Conservation (phyloP, 1,284 basidiomycete species). For the Hypsizygus ulmarius region DNA sequence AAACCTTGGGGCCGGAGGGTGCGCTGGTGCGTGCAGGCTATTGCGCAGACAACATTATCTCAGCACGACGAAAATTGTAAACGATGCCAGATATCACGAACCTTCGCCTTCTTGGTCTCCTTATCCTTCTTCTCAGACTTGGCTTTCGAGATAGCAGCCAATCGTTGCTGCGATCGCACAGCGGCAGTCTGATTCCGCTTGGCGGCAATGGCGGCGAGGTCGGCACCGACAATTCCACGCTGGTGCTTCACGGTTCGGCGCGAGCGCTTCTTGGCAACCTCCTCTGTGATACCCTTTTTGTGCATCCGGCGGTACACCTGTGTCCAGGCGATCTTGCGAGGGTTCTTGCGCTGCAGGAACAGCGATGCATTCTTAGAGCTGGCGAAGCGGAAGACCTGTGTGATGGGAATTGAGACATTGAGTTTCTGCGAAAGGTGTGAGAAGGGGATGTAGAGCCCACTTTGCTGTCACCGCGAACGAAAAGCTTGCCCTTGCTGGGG, state of each 20-base stretch:
- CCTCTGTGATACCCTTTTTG: conserved; percentile 99
- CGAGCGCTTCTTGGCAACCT: conserved; percentile 98
- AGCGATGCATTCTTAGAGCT: conserved; percentile 92
- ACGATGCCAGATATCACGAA: conserved; percentile 35
- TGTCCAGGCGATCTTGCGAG: conserved; percentile 99
- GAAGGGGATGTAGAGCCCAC: conserved; percentile 43
- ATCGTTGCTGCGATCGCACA: conserved; percentile 78
- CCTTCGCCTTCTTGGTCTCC: conserved; percentile 91
- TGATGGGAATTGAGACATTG: conserved; percentile 2
- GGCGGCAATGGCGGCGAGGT: conserved; percentile 87
- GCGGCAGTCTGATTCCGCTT: conserved; percentile 90
- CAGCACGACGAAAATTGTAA: neutral
- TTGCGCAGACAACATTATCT: neutral
- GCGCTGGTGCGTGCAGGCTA: conserved; percentile 46
- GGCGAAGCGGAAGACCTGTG: conserved; percentile 89
- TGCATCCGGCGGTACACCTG: conserved; percentile 97
- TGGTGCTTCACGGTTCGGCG: conserved; percentile 97
- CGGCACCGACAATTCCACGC: conserved; percentile 97
- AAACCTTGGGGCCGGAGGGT: conserved; percentile 76
- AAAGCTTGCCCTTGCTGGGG: conserved; percentile 93
- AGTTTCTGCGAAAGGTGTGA: conserved; percentile 1
- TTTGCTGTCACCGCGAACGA: conserved; percentile 96
- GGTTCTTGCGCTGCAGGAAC: conserved; percentile 99
- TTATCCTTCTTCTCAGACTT: conserved; percentile 96
- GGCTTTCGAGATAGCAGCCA: conserved; percentile 87